Evolutionary conservation across 768 basidiomycete species (phyloP).

Genomic region (Goffeauzyma gilvescens): DNA sequence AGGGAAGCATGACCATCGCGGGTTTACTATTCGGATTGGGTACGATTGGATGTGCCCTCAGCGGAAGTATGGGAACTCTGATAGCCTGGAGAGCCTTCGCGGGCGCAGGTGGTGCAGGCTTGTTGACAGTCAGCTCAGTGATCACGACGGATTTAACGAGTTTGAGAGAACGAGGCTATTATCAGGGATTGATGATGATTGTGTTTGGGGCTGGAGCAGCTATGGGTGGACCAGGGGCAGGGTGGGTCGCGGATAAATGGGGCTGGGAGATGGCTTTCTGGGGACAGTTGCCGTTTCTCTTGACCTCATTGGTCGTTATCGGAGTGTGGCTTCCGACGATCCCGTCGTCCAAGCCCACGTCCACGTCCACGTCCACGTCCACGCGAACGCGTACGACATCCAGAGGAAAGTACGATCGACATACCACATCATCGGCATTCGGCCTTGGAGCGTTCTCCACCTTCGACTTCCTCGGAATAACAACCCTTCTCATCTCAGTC

Average conservation of each 20-base stretch:
- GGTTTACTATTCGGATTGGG: slow-evolving; percentile 13
- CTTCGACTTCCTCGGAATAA: slow-evolving; percentile 24
- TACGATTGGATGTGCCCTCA: slow-evolving; percentile 7
- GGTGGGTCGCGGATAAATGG: slow-evolving; percentile 25
- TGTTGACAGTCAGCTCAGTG: slow-evolving; percentile 28
- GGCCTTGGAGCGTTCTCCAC: slow-evolving; percentile 19
- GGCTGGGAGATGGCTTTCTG: slow-evolving; percentile 28
- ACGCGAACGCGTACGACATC: too few species aligned
- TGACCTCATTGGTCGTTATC: slow-evolving; percentile 21
- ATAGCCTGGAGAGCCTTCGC: slow-evolving; percentile 8
- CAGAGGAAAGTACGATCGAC: too few species aligned
- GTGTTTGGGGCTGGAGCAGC: slow-evolving; percentile 27
- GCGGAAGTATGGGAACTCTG: slow-evolving; percentile 7
- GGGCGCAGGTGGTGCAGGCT: slow-evolving; percentile 21
- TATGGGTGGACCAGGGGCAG: slow-evolving; percentile 26
- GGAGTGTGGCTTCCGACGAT: slow-evolving; percentile 19
- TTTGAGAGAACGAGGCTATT: slow-evolving; percentile 25
- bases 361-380: too few species aligned
- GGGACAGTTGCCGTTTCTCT: slow-evolving; percentile 23
- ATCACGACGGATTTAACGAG: slow-evolving; percentile 30
- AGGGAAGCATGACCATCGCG: slow-evolving; percentile 25
- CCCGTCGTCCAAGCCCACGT: slow-evolving; percentile 14
- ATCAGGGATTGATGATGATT: slow-evolving; percentile 31
- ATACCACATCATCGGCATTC: background rate
- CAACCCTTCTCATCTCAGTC: slow-evolving; percentile 20